phyloP scores from a whole-genome alignment of 1,139 yeast species.

The Yamadazyma friedrichii region DNA sequence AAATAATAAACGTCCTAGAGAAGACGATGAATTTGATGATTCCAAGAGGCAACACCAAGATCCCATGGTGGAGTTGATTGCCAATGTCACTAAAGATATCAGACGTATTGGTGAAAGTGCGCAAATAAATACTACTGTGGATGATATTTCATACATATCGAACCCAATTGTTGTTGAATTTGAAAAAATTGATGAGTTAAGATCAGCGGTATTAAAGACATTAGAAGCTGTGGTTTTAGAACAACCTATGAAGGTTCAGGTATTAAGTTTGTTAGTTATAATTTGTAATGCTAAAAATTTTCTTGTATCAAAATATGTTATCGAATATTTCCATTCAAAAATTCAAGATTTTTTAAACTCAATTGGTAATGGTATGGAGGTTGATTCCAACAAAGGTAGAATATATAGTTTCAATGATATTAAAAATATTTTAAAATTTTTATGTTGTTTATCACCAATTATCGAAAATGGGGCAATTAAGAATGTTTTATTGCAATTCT shows the following conservation, averaged over 20 bases:
- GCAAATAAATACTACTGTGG: conserved; percentile 50
- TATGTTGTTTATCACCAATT: conserved; percentile 64
- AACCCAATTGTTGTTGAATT: conserved; percentile 69
- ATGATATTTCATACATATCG: conserved; percentile 65
- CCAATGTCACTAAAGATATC: conserved; percentile 53
- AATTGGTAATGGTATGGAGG: conserved; percentile 26
- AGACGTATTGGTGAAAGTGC: conserved; percentile 65
- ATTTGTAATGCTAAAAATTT: conserved; percentile 67
- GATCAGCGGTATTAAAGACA: conserved; percentile 60
- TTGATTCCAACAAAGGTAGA: conserved; percentile 35
- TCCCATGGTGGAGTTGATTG: conserved; percentile 41
- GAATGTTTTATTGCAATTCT: conserved; percentile 52
- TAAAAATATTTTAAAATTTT: conserved; percentile 69
- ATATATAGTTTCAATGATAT: conserved; percentile 57
- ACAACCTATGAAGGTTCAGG: conserved; percentile 86
- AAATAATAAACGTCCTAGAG: conserved; percentile 14
- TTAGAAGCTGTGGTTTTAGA: conserved; percentile 71
- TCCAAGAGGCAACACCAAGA: conserved; percentile 39
- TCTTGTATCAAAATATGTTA: conserved; percentile 65
- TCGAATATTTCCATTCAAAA: conserved; percentile 67
- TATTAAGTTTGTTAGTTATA: conserved; percentile 67
- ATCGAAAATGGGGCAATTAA: conserved; percentile 53
- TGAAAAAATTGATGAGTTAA: conserved; percentile 62
- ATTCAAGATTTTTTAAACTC: conserved; percentile 53
- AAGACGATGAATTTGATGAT: conserved; percentile 12